Conservation (phyloP, 2,329 filamentous ascomycete genomes). For the Fusarium humuli region DNA sequence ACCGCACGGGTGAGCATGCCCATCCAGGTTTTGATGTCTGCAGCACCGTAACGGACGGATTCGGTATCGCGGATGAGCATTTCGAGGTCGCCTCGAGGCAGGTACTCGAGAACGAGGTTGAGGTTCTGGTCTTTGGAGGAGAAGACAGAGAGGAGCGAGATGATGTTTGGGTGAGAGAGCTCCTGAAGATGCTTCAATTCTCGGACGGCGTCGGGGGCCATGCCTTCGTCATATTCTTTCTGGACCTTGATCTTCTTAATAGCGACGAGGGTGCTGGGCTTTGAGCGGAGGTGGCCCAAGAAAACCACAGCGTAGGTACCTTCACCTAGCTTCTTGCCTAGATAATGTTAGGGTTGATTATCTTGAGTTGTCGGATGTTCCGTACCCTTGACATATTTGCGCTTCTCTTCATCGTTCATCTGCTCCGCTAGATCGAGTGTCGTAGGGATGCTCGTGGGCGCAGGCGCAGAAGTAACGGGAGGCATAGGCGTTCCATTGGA, state of each 20-base stretch:
- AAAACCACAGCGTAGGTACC: constrained; percentile 98
- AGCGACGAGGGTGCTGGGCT: constrained; percentile 81
- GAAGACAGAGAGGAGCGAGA: constrained; percentile 91
- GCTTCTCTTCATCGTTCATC: constrained; percentile 83
- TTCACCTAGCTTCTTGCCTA: constrained; percentile 91
- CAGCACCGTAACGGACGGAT: constrained; percentile 81
- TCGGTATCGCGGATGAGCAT: constrained; percentile 90
- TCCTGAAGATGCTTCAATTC: constrained; percentile 97
- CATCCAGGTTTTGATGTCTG: constrained; percentile 99
- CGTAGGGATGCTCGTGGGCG: constrained; percentile 50
- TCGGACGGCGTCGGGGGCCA: constrained; percentile 93
- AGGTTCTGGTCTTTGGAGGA: constrained; percentile 96
- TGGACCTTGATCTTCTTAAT: constrained; percentile 94
- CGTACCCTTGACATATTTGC: constrained; percentile 88
- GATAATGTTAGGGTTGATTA: not conserved
- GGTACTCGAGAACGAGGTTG: constrained; percentile 92
- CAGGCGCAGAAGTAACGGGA: constrained; percentile 47
- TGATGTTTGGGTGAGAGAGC: constrained; percentile 94
- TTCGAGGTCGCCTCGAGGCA: constrained; percentile 93
- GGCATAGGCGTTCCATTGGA: constrained; percentile 60
- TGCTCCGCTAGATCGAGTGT: constrained; percentile 77
- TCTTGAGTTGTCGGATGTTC: too few relatives aligned
- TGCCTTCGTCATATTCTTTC: constrained; percentile 87
- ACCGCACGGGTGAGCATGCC: constrained; percentile 93
- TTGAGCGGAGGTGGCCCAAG: constrained; percentile 80